Evolutionary conservation across 2,329 filamentous ascomycete species (phyloP).

Genomic region (Talaromyces sp.): DNA sequence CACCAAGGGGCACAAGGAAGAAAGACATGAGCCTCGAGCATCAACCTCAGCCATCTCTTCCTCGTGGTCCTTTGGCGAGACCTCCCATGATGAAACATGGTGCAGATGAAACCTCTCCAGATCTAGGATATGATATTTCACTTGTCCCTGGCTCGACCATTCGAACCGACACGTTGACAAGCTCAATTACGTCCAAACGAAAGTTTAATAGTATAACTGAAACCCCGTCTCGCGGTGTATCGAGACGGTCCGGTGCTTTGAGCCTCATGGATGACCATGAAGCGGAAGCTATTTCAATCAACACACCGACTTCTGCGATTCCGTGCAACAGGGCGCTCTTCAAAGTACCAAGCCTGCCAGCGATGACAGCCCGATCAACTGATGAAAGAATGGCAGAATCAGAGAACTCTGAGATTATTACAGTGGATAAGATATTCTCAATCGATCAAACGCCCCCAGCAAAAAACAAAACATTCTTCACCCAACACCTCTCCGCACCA

Average conservation of each 20-base stretch:
- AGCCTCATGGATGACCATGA: conserved; percentile 11
- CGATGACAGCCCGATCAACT: neutral
- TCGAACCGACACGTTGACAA: conserved; percentile 24
- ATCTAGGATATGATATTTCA: conserved; percentile 29
- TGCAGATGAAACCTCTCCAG: conserved; percentile 20
- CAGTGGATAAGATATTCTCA: neutral
- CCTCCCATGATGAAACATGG: neutral
- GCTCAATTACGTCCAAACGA: neutral
- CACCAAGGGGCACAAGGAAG: conserved; percentile 41
- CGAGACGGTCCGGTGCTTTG: conserved; percentile 24
- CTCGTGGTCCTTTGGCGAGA: conserved; percentile 24
- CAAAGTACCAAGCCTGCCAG: conserved; percentile 18
- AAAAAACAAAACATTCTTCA: conserved; percentile 6
- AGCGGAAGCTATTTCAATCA: neutral
- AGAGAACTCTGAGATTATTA: neutral
- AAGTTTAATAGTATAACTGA: conserved; percentile 33
- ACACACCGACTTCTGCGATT: conserved; percentile 17
- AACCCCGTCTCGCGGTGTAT: conserved; percentile 39
- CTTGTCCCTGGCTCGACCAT: conserved; percentile 33
- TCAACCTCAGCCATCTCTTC: conserved; percentile 22
- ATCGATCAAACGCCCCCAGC: conserved; percentile 8
- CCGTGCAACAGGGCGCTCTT: conserved; percentile 18
- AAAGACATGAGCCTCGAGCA: conserved; percentile 28
- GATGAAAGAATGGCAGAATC: neutral
- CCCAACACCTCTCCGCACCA: neutral